Evolutionary conservation across 768 basidiomycete species (phyloP).

Genomic region (Podaxis sp.): DNA sequence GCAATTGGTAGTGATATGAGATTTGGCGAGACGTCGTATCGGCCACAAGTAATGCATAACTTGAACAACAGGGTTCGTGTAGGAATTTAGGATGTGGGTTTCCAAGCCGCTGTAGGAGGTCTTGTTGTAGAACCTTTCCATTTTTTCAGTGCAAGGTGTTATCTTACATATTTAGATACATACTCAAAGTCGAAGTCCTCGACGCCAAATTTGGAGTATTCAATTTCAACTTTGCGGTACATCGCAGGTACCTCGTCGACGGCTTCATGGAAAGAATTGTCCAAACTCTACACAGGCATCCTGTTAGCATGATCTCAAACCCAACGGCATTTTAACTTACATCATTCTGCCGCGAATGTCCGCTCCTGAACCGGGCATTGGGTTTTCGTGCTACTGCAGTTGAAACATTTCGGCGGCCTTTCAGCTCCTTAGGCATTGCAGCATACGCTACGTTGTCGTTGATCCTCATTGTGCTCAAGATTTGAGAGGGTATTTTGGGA

Average conservation of each 20-base stretch:
- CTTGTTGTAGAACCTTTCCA: constrained; percentile 83
- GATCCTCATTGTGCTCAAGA: constrained; percentile 74
- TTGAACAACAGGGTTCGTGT: constrained; percentile 89
- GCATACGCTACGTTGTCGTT: constrained; percentile 93
- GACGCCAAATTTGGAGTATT: constrained; percentile 97
- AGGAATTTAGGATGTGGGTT: constrained; percentile 95
- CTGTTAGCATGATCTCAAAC: background rate
- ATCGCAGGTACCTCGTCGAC: constrained; percentile 66
- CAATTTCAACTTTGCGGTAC: constrained; percentile 93
- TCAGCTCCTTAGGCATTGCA: constrained; percentile 77
- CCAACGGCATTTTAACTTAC: constrained; percentile 25
- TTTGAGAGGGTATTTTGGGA: constrained; percentile 71
- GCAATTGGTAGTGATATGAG: constrained; percentile 88
- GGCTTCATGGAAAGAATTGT: constrained; percentile 45
- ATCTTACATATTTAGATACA: constrained; percentile 16
- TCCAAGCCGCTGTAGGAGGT: constrained; percentile 90
- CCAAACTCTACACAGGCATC: constrained; percentile 26
- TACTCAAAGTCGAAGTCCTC: constrained; percentile 99
- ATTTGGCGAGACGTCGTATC: constrained; percentile 79
- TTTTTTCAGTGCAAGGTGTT: background rate
- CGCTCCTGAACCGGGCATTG: constrained; percentile 82
- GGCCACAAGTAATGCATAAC: constrained; percentile 83
- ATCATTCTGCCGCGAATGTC: constrained; percentile 49
- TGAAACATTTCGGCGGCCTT: constrained; percentile 79
- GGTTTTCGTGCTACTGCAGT: constrained; percentile 45